Base-by-base conservation (phyloP, 1,284 basidiomycete genomes). In the Rhodotorula sp. region DNA sequence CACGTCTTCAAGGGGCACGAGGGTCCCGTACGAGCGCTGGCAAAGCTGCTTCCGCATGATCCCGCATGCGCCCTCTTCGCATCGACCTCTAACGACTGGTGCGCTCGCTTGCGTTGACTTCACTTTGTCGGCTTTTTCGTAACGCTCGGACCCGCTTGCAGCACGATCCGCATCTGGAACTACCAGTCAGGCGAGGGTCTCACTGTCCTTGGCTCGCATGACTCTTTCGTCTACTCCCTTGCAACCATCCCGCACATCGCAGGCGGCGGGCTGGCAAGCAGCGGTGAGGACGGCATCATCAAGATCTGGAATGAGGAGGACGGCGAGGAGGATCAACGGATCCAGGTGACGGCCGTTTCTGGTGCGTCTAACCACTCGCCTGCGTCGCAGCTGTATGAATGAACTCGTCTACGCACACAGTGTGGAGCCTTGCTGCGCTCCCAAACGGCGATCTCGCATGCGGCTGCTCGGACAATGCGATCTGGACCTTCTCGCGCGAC, bases 41-140 rank as follows among this genome's bases (percentile, higher is more conserved):
- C 89, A 13, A 81, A 91, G 61, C 49, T 76, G 16, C 41, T 70
- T 0, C 72, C 73, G 0, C 67, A 69, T n/a, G 71, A 72, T n/a
- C 44, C 57, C 10, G 44, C 42, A 78, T 88, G 92, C 61, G 89
- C 78, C 23, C 81, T 93, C 2, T 98, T 99, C 81, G 97, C 92
- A 61, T 95, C 92, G 65, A 95, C 92, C 77, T 91, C 91, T 19
- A 99, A 99, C 79, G 97, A 99, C 80, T 90, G 91, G 91, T 91
- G 71, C 70, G 85, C 74, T 10, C 57, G 5, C 45, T 42, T 13
- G 10, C n/a, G 14, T 17, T 59, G 21, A 0, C 50, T 9, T 7
- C 23, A 1, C 42, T 5, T 21, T 42, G 19, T 27, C 52, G 13
- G 7, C 41, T 16, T 49, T 42, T 42, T 23, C 10, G 16, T 12